Percentiles rank a stretch among this genome's conserved stretches.
Evolutionary conservation across 257 asterid species (phyloP).

Genomic region (Rauvolfia tetraphylla): DNA sequence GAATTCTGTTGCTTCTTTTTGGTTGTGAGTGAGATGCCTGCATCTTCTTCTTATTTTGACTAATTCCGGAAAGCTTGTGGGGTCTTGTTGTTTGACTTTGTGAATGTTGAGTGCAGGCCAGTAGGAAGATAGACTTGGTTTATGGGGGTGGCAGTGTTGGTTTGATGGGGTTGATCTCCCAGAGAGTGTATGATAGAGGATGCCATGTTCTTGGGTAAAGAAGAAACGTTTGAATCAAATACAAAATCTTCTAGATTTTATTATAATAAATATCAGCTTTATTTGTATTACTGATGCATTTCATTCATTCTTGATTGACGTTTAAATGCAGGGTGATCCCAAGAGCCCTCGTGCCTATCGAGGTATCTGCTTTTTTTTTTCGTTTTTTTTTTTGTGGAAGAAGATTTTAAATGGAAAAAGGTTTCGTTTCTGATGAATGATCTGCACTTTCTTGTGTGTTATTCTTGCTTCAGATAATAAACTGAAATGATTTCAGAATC

Average conservation of each 20-base stretch:
- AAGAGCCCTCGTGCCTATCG: constrained; percentile 85
- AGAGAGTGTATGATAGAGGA: constrained; percentile 85
- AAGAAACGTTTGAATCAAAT: neutral
- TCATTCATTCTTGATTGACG: constrained; percentile 21
- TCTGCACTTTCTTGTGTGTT: neutral
- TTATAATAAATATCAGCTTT: neutral
- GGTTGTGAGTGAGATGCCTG: constrained; percentile 8
- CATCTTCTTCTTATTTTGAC: constrained; percentile 12
- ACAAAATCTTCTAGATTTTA: neutral
- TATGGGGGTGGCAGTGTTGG: constrained; percentile 99
- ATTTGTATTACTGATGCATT: neutral
- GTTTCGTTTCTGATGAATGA: neutral
- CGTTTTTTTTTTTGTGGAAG: neutral
- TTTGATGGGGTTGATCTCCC: constrained; percentile 87
- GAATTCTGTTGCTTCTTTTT: constrained; percentile 8
- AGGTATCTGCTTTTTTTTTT: constrained; percentile 48
- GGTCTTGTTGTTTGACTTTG: constrained; percentile 13
- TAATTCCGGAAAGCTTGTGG: constrained; percentile 1
- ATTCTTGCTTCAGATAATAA: constrained; percentile 2
- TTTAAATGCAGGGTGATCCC: constrained; percentile 88
- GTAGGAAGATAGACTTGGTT: constrained; percentile 81
- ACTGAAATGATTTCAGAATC: neutral
- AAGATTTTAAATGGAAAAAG: neutral
- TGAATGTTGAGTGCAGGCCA: constrained; percentile 53
- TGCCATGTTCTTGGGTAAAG: constrained; percentile 94